phyloP scores from a whole-genome alignment of 2,329 filamentous ascomycete species.

The Penicillium sp. region DNA sequence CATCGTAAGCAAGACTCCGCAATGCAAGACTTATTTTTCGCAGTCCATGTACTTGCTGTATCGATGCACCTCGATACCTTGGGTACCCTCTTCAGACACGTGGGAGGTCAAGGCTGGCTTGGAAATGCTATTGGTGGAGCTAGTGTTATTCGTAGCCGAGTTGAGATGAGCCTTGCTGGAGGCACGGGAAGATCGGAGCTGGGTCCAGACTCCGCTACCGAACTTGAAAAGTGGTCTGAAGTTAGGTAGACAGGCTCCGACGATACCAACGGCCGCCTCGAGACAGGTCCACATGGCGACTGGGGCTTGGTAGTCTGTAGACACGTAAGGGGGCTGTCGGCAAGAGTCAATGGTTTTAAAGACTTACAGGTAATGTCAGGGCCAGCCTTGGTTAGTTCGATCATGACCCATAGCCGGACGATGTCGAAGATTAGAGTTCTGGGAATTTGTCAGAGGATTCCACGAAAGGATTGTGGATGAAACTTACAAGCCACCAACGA shows the following conservation, averaged over 20 bases:
- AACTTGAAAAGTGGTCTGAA: constrained; percentile 28
- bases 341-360: not conserved
- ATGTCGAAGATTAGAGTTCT: constrained; percentile 29
- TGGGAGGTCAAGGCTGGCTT: not conserved
- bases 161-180: constrained; percentile 13
- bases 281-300: constrained; percentile 33
- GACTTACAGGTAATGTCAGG: constrained; percentile 32
- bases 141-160: constrained; percentile 2
- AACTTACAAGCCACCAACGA: constrained; percentile 31
- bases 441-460: not conserved
- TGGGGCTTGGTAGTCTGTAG: constrained; percentile 29
- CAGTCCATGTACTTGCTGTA: constrained; percentile 2
- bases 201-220: constrained; percentile 20
- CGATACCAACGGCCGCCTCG: constrained; percentile 31
- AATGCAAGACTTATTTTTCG: not conserved
- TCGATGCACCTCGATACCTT: constrained; percentile 1
- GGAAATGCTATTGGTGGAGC: not conserved
- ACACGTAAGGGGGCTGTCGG: not conserved
- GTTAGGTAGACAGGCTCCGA: constrained; percentile 32
- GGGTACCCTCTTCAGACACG: not conserved
- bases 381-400: constrained; percentile 21
- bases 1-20: not conserved
- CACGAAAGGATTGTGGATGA: not conserved
- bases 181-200: constrained; percentile 14
- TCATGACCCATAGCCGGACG: constrained; percentile 29